Conservation (phyloP, 2,329 filamentous ascomycete species). For the Cyphellophora attinorum region DNA sequence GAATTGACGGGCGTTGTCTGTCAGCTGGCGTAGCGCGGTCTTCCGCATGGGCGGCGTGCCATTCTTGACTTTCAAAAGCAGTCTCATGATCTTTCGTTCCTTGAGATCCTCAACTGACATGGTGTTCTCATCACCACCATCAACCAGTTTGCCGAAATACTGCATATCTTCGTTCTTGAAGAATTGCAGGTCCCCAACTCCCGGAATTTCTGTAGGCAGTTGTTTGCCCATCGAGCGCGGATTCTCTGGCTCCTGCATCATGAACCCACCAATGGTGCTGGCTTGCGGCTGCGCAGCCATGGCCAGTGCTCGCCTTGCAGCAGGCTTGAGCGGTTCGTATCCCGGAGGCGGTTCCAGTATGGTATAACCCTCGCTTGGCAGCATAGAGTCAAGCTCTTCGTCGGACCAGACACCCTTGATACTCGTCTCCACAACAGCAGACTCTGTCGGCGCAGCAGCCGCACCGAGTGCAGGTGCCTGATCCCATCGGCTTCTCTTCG, state of each 20-base stretch:
- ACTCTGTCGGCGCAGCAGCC: constrained; percentile 58
- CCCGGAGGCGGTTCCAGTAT: constrained; percentile 82
- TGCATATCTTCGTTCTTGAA: constrained; percentile 99
- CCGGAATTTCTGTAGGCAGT: constrained; percentile 88
- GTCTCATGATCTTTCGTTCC: constrained; percentile 95
- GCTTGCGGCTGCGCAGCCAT: constrained; percentile 50
- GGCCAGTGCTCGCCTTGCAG: constrained; percentile 64
- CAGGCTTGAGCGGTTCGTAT: constrained; percentile 73
- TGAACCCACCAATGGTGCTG: constrained; percentile 68
- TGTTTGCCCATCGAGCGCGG: constrained; percentile 76
- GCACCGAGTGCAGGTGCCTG: constrained; percentile 67
- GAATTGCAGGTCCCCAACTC: constrained; percentile 91
- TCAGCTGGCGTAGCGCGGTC: constrained; percentile 91
- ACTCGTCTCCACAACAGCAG: constrained; percentile 26
- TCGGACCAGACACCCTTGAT: constrained; percentile 44
- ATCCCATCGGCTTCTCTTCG: constrained; percentile 83
- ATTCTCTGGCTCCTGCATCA: constrained; percentile 93
- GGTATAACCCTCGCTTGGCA: constrained; percentile 88
- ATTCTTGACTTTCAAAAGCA: constrained; percentile 97
- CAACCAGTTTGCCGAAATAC: constrained; percentile 95
- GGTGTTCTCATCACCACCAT: constrained; percentile 82
- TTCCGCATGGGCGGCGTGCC: constrained; percentile 98
- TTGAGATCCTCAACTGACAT: constrained; percentile 93
- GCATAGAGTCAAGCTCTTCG: constrained; percentile 84
- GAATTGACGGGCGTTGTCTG: constrained; percentile 93